Base-by-base conservation (phyloP, 1,139 yeast species). In the Zhuliangozyma parablackwelliae region DNA sequence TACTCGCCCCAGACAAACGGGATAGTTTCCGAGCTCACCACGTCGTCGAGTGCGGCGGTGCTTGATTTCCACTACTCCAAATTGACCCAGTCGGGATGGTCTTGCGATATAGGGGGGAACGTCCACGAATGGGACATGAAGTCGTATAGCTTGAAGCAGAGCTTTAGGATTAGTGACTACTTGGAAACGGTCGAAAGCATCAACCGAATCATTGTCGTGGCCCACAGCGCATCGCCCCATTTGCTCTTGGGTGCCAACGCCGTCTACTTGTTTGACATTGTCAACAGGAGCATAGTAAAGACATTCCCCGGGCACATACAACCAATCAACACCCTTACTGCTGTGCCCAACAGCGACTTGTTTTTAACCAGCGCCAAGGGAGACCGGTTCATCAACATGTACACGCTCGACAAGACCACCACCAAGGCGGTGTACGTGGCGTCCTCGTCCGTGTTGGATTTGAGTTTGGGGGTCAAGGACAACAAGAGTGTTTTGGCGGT, bases 311-410 rank as follows among this genome's bases (percentile, higher is more conserved):
- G 88, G 13, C 94, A 86, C 54, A 75, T 85, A 26, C 75, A 85
- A 27, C 80, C 86, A 3, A 70, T 85, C 29, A 71, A 65, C 44
- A 55, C 78, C 10, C 62, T 78, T 16, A 39, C 67, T 26, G 59
- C 73, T 6, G 54, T 74, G 11, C 48, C 57, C 2, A 34, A 33
- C 6, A 57, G 65, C 34, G 78, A 71, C 35, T 59, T 65, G 30
- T 74, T 85, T 46, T 54, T 85, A 37, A 79, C 92, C 1, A 78
- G 83, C 40, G 94, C 96, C 1, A 65, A 64, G 28, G 80, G 79
- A 43, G 97, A 89, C 56, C 72, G 96, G 49, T 87, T 86, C 54
- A 69, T 88, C 48, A 88, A 86, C 55, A 64, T 85, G 39, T 80
- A 82, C 51, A 79, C 82, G 12, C 46, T 79, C 8, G 48, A 63